Evolutionary conservation across 441 rosid genomes (phyloP), one percentile per base, ranked within the genome.

Genomic region (Daphne laureola): DNA sequence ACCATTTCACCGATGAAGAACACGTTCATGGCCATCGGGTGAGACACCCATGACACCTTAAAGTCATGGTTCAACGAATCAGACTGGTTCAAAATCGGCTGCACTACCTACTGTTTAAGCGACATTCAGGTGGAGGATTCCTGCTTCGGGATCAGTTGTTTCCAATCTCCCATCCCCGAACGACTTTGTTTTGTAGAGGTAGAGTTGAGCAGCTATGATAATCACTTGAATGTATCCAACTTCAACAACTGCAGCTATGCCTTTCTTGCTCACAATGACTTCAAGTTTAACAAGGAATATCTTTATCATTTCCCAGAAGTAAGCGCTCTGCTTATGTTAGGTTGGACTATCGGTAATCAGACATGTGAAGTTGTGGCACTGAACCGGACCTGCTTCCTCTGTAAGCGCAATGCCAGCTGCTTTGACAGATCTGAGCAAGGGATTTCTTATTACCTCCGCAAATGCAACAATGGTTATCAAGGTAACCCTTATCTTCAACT

Each of bases 401-500:
- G 71, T 51, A 51, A 61, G 43, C 65, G 35, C 1, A 55, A 66
- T 13, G 26, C 46, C 15, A 11, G 13, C 1, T 63, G 69, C 54
- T 18, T 18, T 5, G 25, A 31, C 4, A 31, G 4, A 62, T 14
- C 27, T 41, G 0, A 36, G 41, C 12, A 46, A 61, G 17, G 9
- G 11, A 53, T 27, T 0, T 7, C 0, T 2, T 64, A 64, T 0
- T 71, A 71, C 54, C 61, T 35, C 14, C 76, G 80, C 53, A 2
- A 23, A 0, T 76, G 80, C 58, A 25, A 12, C n/a, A 0, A 2
- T 0, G 78, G 78, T 23, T 79, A 51, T 56, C 52, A 58, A 13
- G 84, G 82, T 13, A 73, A 69, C 50, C 81, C 81, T 0, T 79
- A 76, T 18, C 59, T 69, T 21, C 3, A 21, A 21, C 25, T 2